Evolutionary conservation across 2,329 filamentous ascomycete genomes (phyloP).

Genomic region (Colletotrichum phormii): DNA sequence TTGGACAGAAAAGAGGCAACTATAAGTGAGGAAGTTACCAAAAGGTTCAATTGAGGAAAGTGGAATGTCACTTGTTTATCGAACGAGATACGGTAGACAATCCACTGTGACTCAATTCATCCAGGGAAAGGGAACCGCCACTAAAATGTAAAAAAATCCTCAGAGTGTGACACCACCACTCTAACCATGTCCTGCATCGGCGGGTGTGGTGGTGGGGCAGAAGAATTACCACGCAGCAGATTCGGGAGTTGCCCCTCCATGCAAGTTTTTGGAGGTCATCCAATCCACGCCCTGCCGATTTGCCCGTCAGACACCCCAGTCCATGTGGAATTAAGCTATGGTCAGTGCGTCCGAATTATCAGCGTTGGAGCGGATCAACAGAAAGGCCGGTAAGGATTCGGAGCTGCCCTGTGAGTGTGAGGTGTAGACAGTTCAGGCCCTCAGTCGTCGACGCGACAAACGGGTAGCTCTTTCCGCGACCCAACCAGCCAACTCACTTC

Average conservation of each 20-base stretch:
- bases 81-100: conserved; percentile 14
- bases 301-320: conserved; percentile 26
- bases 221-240: neutral
- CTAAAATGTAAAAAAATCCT: conserved; percentile 35
- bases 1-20: neutral
- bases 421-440: neutral
- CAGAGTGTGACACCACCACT: conserved; percentile 34
- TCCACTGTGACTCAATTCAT: conserved; percentile 30
- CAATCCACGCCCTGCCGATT: conserved; percentile 36
- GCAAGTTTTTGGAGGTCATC: conserved; percentile 32
- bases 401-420: neutral
- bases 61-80: conserved; percentile 32
- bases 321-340: conserved; percentile 46
- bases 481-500: conserved; percentile 2
- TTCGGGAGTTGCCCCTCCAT: conserved; percentile 38
- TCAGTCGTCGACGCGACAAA: conserved; percentile 18
- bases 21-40: neutral
- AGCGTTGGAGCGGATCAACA: conserved; percentile 40
- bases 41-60: conserved; percentile 20
- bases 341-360: conserved; percentile 43
- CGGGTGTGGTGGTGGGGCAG: conserved; percentile 40
- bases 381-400: neutral
- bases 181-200: conserved; percentile 43
- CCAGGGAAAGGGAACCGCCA: conserved; percentile 21
- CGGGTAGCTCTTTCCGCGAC: conserved; percentile 13